phyloP scores from a whole-genome alignment of 2,329 filamentous ascomycete genomes.

The Diaporthe sp. region DNA sequence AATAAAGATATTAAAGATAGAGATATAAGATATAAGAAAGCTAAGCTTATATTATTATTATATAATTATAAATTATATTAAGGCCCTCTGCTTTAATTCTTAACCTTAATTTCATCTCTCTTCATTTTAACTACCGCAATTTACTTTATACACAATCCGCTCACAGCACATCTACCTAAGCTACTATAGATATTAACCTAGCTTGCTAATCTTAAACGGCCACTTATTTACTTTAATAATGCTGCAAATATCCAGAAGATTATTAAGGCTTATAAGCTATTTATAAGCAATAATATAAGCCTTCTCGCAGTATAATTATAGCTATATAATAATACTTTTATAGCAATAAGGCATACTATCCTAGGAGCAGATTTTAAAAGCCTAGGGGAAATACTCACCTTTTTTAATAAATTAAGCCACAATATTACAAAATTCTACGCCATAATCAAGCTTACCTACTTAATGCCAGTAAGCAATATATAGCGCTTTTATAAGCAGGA shows the following conservation, averaged over 20 bases:
- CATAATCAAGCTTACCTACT: background rate
- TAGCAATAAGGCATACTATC: background rate
- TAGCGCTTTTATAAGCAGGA: background rate
- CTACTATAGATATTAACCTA: too few species aligned
- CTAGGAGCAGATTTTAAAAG: background rate
- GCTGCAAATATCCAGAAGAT: background rate
- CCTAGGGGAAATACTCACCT: background rate
- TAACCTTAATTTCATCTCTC: too few species aligned
- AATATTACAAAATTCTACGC: background rate
- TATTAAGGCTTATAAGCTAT: background rate
- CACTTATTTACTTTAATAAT: background rate
- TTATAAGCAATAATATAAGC: background rate
- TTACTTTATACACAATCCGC: too few species aligned
- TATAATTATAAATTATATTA: too few species aligned
- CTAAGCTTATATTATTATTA: too few species aligned
- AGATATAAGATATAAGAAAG: too few species aligned
- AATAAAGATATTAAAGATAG: too few species aligned
- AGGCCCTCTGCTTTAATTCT: too few species aligned
- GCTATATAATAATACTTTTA: background rate
- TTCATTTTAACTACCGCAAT: too few species aligned
- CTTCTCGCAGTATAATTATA: background rate
- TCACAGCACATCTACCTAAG: too few species aligned
- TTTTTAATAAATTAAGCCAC: background rate
- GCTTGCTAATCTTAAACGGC: too few species aligned
- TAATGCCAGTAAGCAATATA: background rate